Evolutionary conservation across 2,329 filamentous ascomycete genomes (phyloP).

Genomic region (Aspergillus quadricinctus): DNA sequence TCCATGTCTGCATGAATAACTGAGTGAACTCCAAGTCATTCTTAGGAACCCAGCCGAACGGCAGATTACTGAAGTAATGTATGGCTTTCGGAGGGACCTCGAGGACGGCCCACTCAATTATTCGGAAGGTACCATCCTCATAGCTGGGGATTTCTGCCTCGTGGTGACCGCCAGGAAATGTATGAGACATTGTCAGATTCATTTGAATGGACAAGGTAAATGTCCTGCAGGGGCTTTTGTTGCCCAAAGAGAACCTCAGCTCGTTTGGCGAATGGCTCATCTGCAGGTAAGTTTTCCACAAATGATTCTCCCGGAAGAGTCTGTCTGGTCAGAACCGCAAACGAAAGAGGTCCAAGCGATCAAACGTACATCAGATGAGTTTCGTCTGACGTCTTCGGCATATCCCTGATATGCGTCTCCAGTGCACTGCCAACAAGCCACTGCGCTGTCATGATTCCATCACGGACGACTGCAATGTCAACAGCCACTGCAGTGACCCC

Average conservation of each 20-base stretch:
- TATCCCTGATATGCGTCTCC: not conserved
- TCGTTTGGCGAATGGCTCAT: conserved; percentile 8
- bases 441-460: conserved; percentile 5
- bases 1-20: conserved; percentile 12
- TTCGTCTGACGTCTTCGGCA: conserved; percentile 8
- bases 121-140: conserved; percentile 2
- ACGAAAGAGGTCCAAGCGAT: not conserved
- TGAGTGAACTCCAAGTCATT: conserved; percentile 12
- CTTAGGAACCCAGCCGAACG: conserved; percentile 11
- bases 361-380: conserved; percentile 11
- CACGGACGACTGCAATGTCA: conserved; percentile 1
- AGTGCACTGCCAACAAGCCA: conserved; percentile 6
- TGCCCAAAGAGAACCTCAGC: conserved; percentile 8
- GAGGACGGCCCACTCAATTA: conserved; percentile 11
- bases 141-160: not conserved
- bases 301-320: conserved; percentile 11
- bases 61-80: conserved; percentile 13
- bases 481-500: conserved; percentile 6
- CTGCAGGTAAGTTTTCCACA: conserved; percentile 9
- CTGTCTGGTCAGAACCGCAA: not conserved
- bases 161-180: not conserved
- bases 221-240: conserved; percentile 11
- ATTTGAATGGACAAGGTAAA: conserved; percentile 11
- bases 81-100: conserved; percentile 11
- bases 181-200: conserved; percentile 2